These are phyloP conservation scores for Globisporangium recalcitrans DNA, from an alignment of 352 stramenopile species.

Conservation along the genomic window DNA sequence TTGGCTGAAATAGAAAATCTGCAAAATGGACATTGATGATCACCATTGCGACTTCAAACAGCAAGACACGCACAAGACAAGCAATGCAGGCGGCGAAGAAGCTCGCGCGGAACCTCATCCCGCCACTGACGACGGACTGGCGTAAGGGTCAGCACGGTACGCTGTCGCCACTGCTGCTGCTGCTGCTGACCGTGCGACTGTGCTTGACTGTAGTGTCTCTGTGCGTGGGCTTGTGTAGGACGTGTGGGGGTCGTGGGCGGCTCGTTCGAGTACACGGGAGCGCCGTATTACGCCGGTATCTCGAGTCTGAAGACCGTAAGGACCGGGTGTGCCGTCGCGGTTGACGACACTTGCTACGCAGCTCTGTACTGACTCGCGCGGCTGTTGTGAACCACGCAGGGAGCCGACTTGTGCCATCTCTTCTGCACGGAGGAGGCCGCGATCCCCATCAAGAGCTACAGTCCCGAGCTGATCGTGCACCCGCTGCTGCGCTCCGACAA, in stretches of 20 bases:
- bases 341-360: too few relatives aligned
- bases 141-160: constrained; percentile 77
- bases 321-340: neutral
- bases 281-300: constrained; percentile 95
- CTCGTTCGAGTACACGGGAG: constrained; percentile 96
- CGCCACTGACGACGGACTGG: constrained; percentile 51
- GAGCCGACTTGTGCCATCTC: constrained; percentile 93
- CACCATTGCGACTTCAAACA: neutral
- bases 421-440: constrained; percentile 93
- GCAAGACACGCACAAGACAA: constrained; percentile 1
- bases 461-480: constrained; percentile 94
- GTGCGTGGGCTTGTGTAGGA: constrained; percentile 25
- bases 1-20: constrained; percentile 1
- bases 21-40: neutral
- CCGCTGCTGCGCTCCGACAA: constrained; percentile 64
- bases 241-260: constrained; percentile 93
- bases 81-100: constrained; percentile 10
- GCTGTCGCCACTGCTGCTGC: neutral
- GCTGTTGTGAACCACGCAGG: constrained; percentile 26
- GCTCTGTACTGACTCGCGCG: neutral
- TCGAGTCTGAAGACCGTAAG: constrained; percentile 86
- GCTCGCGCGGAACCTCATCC: constrained; percentile 50
- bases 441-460: constrained; percentile 97
- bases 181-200: neutral
- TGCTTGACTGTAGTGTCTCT: neutral